These are phyloP conservation scores for Lecanicillium sp. DNA, from an alignment of 2,329 filamentous ascomycete genomes.

Conservation along the genomic window DNA sequence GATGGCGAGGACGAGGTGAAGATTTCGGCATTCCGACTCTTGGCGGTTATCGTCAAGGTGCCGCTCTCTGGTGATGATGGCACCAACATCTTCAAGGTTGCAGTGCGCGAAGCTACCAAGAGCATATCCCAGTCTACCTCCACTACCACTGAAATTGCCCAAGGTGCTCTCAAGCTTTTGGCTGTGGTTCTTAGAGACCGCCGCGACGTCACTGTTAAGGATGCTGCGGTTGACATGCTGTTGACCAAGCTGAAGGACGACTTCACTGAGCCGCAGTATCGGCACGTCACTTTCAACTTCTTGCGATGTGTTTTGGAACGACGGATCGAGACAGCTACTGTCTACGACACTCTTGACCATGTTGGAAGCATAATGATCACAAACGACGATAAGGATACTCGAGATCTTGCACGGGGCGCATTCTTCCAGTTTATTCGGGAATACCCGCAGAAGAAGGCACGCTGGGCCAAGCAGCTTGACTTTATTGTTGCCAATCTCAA, in stretches of 20 bases:
- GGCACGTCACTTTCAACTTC: constrained; percentile 93
- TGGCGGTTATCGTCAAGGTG: constrained; percentile 78
- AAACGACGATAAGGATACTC: constrained; percentile 81
- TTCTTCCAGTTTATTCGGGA: constrained; percentile 93
- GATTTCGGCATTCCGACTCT: constrained; percentile 75
- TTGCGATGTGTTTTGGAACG: constrained; percentile 78
- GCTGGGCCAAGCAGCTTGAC: constrained; percentile 80
- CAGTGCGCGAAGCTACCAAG: constrained; percentile 76
- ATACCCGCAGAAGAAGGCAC: constrained; percentile 83
- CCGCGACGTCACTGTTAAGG: constrained; percentile 65
- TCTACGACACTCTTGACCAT: constrained; percentile 88
- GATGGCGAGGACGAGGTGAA: constrained; percentile 88
- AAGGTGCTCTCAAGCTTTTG: constrained; percentile 82
- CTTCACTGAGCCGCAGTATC: constrained; percentile 83
- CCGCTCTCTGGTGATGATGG: constrained; percentile 67
- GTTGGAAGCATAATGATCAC: constrained; percentile 91
- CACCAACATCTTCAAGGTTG: constrained; percentile 59
- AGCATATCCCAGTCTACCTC: constrained; percentile 68
- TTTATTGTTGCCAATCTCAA: constrained; percentile 88
- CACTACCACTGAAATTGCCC: constrained; percentile 75
- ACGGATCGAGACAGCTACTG: constrained; percentile 73
- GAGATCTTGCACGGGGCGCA: constrained; percentile 78
- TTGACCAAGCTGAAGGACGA: constrained; percentile 78
- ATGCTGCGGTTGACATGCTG: constrained; percentile 74
- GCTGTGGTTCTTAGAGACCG: constrained; percentile 78